Base-by-base conservation (phyloP, 192 early-diverging fungal species). In the Linderina pennispora region DNA sequence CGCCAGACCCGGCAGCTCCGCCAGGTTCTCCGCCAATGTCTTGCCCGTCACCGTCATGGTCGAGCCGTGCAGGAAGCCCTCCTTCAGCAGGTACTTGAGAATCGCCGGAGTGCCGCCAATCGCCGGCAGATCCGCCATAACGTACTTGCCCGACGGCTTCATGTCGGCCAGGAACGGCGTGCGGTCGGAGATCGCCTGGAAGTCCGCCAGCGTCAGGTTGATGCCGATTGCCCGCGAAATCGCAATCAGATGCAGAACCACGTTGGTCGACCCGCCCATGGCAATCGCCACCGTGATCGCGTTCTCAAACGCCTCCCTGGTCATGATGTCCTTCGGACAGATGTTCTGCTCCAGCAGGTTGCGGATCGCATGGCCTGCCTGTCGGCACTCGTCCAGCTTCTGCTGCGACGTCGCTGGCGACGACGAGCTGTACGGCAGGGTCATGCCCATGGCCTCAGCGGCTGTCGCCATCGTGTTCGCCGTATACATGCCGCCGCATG, bases 401-500 rank as follows among this genome's bases (percentile, higher is more conserved):
- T 81, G 77, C 21, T 88, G 85, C 56, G 89, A 86, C 40, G 65
- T 80, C 1, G 97, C 97, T 15, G 97, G 97, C n/a, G 78, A 88
- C 18, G 94, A 94, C 6, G 93, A 93, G 55, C 84, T 88, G 80
- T 94, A 95, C 25, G 97, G 97, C 23, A 99, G 81, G 9, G 85
- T 75, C 89, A 99, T 93, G 43, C 97, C 97, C 85, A 99, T 86
- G 18, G 94, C 84, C 70, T 99, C 97, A 44, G 92, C 94, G 18
- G 90, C 91, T 40, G 84, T 87, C 3, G 97, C 91, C 93, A 99
- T 94, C 14, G 91, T 93, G 68, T 97, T 97, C 34, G 94, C 94
- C 2, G 94, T 97, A 73, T 92, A 95, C 97, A 99, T 99, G 40
- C 97, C 97, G 57, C 97, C 97, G 72, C 97, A 99, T 11, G 92